These are phyloP conservation scores for Talaromyces pinophilus DNA, from an alignment of 2,329 filamentous ascomycete genomes.

Conservation along the genomic window DNA sequence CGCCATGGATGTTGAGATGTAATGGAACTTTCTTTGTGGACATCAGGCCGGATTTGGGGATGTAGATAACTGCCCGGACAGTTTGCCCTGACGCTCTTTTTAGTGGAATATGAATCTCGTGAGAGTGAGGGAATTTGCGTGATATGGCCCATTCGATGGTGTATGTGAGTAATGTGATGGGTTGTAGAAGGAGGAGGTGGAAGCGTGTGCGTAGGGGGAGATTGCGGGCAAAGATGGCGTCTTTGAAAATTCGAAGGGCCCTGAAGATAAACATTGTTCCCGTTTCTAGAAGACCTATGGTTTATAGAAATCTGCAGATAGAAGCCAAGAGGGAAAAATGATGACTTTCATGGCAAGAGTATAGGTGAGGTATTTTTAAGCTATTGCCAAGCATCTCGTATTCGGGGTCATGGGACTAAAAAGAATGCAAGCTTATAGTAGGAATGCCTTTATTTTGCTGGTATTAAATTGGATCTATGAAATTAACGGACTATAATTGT, in stretches of 20 bases:
- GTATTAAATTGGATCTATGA: background rate
- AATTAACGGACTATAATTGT: background rate
- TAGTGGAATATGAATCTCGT: background rate
- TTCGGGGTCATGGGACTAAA: background rate
- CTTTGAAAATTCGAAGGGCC: slow-evolving; percentile 22
- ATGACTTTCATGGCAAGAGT: background rate
- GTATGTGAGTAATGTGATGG: slow-evolving; percentile 43
- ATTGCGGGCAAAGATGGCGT: slow-evolving; percentile 39
- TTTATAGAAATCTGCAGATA: background rate
- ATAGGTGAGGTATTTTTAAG: background rate
- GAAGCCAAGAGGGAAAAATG: background rate
- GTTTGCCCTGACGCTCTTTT: background rate
- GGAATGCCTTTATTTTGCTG: background rate
- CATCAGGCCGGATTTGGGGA: background rate
- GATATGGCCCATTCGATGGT: slow-evolving; percentile 36
- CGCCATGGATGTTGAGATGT: background rate
- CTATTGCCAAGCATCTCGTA: slow-evolving; percentile 3
- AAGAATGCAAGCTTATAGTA: background rate
- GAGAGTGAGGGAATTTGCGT: slow-evolving; percentile 13
- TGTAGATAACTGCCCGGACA: background rate
- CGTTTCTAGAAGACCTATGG: background rate
- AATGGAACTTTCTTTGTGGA: background rate
- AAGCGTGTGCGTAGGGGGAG: slow-evolving; percentile 47
- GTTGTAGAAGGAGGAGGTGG: slow-evolving; percentile 49
- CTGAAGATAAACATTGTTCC: background rate